Evolutionary conservation across 2,329 filamentous ascomycete genomes (phyloP).

Genomic region (Monascus ruber): DNA sequence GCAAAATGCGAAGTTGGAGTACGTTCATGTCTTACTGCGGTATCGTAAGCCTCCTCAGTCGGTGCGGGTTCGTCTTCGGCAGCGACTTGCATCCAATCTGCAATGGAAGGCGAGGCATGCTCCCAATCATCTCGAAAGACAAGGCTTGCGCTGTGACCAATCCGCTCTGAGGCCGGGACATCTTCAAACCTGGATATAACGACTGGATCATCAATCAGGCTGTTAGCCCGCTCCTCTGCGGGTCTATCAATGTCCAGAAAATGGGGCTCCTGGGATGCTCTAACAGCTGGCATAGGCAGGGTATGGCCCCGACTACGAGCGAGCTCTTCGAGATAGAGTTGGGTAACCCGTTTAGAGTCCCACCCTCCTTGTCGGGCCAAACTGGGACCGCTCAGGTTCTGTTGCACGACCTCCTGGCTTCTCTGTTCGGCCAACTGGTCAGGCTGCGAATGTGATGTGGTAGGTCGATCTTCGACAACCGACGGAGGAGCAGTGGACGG

Average conservation of each 20-base stretch:
- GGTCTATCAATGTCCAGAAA: constrained; percentile 6
- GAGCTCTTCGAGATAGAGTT: constrained; percentile 43
- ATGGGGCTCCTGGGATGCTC: constrained; percentile 12
- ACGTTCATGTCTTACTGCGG: constrained; percentile 7
- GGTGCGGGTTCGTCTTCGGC: constrained; percentile 28
- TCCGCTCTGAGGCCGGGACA: constrained; percentile 11
- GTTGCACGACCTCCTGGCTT: constrained; percentile 23
- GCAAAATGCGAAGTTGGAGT: constrained; percentile 16
- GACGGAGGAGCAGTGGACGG: constrained; percentile 26
- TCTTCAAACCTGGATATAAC: constrained; percentile 22
- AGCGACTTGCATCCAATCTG: constrained; percentile 38
- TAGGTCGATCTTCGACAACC: constrained; percentile 18
- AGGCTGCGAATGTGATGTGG: constrained; percentile 8
- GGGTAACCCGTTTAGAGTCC: constrained; percentile 44
- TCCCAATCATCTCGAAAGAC: constrained; percentile 37
- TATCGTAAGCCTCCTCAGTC: constrained; percentile 19
- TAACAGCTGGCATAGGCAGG: constrained; percentile 10
- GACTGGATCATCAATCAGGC: constrained; percentile 25
- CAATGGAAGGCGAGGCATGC: constrained; percentile 38
- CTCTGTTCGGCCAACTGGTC: constrained; percentile 32
- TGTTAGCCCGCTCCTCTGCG: constrained; percentile 12
- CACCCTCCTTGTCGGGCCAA: constrained; percentile 43
- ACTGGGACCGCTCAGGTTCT: constrained; percentile 37
- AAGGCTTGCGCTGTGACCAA: constrained; percentile 31
- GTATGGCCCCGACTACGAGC: constrained; percentile 21